Evolutionary conservation across 257 asterid species (phyloP), one percentile per base, ranked within the genome.

Genomic region (Verbascum thapsus): DNA sequence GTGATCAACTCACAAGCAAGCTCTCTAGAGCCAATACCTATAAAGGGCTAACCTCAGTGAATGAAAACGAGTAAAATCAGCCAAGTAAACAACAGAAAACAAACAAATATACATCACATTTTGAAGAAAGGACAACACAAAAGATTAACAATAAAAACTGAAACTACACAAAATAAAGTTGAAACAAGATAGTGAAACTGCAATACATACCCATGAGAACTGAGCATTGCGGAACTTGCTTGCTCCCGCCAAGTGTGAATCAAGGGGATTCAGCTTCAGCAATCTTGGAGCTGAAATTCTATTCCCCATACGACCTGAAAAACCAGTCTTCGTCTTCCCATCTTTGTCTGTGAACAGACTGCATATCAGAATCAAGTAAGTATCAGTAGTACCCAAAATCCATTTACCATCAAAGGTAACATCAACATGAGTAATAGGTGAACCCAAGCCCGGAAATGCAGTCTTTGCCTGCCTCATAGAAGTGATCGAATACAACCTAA

Each of bases 401-500:
- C 99, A 92, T 61, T 85, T 92, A 45, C 99, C 99, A 66, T 92
- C 99, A 66, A 66, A 92, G 18, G 99, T 92, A 69, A 92, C 99
- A 78, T 91, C 98, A 47, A 91, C 90, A 68, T 88, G 96, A 69
- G 97, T 88, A 38, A 91, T 81, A 52, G 98, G 91, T 3, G 99
- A 89, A 38, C 99, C 97, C 15, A 91, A 90, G 23, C 98, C 98
- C 0, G 96, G 98, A 70, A 91, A 91, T 10, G 98, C 97, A 42
- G 98, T 92, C 76, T 92, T 92, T 1, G 99, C 99, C 88, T 67
- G 79, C 83, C 99, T 83, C 99, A 92, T 92, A 45, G 99, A 87
- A 74, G 77, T 87, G 58, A 37, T 71, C 0, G 99, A 92, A 63
- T 92, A 92, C 90, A 92, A 66, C 74, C 99, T 82, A 70, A 92